Evolutionary conservation across 2,329 filamentous ascomycete genomes (phyloP), one percentile per base, ranked within the genome.

Genomic region (Cercospora sp.): DNA sequence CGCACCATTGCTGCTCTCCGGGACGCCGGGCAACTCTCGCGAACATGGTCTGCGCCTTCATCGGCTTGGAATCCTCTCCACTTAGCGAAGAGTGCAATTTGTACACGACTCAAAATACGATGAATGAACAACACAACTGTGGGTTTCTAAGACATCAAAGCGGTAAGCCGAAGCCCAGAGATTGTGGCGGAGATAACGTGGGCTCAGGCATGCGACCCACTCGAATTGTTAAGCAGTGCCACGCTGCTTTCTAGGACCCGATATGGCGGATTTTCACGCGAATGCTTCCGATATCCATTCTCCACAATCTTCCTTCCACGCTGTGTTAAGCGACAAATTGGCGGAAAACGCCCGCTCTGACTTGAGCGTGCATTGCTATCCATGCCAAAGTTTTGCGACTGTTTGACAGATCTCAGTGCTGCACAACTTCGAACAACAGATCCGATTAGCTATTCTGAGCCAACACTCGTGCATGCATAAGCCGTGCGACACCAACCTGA

Each of bases 201-300:
- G 10, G 24, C 28, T 49, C 13, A 21, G 60, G 16, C 26, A n/a
- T 24, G 60, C 21, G 40, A 51, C 37, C 43, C 60, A 43, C 24
- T n/a, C n/a, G 21, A 32, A 62, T 62, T 62, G 60, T 49, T 51
- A 45, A 62, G 60, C 60, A 32, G 37, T 62, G 34, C 60, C 26
- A 62, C 30, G 13, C 12, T 61, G 58, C 58, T 37, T 61, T 40
- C 58, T 45, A 28, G 30, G 34, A 28, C 34, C 40, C 34, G 32
- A 61, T 26, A 10, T 24, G 53, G 62, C 32, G 43, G 43, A 9
- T 57, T 40, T 57, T 37, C 62, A 32, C 30, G 30, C 43, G 45
- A 37, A 53, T 40, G 32, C 32, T 37, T n/a, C 62, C 51, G 28
- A 64, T 9, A n/a, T 53, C 16, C 34, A 13, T 18, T 21, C 37